A percentile compares a stretch with the other conserved stretches of the same genome.
Evolutionary conservation across 1,284 basidiomycete species (phyloP).

Genomic region (Gomphus bonarii): DNA sequence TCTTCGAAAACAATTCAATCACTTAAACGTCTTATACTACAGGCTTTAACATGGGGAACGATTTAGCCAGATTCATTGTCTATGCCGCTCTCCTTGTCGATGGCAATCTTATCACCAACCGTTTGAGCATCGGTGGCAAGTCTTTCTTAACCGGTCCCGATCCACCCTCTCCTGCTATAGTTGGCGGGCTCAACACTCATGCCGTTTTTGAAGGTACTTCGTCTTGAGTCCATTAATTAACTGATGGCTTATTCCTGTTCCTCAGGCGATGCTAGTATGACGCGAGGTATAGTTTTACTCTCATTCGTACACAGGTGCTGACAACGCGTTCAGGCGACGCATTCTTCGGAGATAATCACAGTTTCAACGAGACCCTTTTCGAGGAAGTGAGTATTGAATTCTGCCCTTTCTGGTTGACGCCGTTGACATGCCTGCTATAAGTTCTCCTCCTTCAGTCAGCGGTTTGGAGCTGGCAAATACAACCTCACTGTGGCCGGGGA

Average conservation of each 20-base stretch:
- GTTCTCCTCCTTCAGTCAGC: neutral
- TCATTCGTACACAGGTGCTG: neutral
- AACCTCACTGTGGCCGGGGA: constrained; percentile 12
- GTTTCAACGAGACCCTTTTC: constrained; percentile 8
- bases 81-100: constrained; percentile 18
- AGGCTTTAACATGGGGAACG: constrained; percentile 20
- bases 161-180: constrained; percentile 3
- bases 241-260: neutral
- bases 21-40: constrained; percentile 4
- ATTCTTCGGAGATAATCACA: constrained; percentile 10
- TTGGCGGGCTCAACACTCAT: constrained; percentile 12
- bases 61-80: constrained; percentile 19
- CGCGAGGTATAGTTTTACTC: neutral
- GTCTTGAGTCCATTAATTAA: neutral
- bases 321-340: neutral
- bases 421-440: neutral
- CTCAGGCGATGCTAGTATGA: constrained; percentile 5
- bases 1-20: neutral
- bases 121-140: constrained; percentile 16
- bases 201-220: constrained; percentile 13
- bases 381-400: neutral
- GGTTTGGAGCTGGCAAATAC: constrained; percentile 2
- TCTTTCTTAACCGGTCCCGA: neutral
- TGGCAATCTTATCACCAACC: constrained; percentile 17
- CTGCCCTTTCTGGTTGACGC: neutral